Base-by-base conservation (phyloP, 768 basidiomycete species). In the Suillus luteus region DNA sequence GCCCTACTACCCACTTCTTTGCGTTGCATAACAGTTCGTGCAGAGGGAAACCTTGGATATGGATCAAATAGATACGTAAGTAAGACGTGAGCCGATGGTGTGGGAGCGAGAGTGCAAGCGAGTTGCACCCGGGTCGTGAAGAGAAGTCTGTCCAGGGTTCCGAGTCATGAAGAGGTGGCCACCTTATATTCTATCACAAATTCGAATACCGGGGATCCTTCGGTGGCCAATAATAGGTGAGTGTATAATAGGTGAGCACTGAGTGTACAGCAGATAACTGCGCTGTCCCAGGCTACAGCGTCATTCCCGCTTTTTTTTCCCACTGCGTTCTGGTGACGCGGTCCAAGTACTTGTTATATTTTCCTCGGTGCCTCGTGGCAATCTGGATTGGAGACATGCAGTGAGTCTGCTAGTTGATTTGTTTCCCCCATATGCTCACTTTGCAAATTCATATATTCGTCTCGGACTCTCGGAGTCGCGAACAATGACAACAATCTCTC, bases 311-410 rank as follows among this genome's bases (percentile, higher is more conserved):
- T 31, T 31, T 19, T 55, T 52, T 61, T 27, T 66, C 62, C 52
- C 64, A 61, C 59, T 43, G 14, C 58, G 55, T 59, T 60, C 54
- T 37, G 55, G 52, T 10, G 22, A 41, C 11, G n/a, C 5, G 44
- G n/a, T 38, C 58, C 61, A 40, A 24, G 48, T 27, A n/a, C n/a
- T n/a, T n/a, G 27, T 41, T 43, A 49, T 43, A 44, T 65, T 62
- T 58, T 59, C 60, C 64, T 65, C 62, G 61, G 57, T 61, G 17
- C 52, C 35, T 62, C 64, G 33, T 71, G 60, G 57, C 38, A 27
- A 3, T 38, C 31, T 51, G 57, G 43, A 60, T 33, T 27, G 11
- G 11, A 0, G 24, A 11, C 24, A 41, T 40, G 40, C 24, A 11
- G 22, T 2, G 15, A 40, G 22, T 58, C 17, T 19, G 17, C 40